Base-by-base conservation (phyloP, 2,329 filamentous ascomycete genomes). In the Verticillium longisporum region DNA sequence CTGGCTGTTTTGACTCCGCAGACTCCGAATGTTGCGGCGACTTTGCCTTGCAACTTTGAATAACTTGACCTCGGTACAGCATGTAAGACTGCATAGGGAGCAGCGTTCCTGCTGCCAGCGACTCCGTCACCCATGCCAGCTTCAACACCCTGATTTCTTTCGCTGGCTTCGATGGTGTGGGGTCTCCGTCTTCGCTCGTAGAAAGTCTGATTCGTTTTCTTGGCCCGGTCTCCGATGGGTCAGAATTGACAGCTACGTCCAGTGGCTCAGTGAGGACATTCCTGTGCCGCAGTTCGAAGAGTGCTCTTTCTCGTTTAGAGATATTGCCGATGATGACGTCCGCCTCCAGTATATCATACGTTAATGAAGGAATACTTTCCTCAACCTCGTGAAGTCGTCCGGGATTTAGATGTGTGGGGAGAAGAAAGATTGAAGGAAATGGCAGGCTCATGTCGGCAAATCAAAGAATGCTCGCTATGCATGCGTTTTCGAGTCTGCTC, bases 301-400 rank as follows among this genome's bases (percentile, higher is more conserved):
- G 80, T 1, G 91, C 91, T 18, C 94, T 83, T 67, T 86, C 83
- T 65, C 84, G 87, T 60, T 85, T 88, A 0, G 80, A 80, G 37
- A 96, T 81, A 66, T 87, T 91, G 1, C 90, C 92, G 34, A 98
- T 72, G 1, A 97, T 79, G 3, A 97, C 73, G 4, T 83, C 80
- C 1, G 92, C 92, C 72, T 94, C 89, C 14, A 80, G 78, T 59
- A 89, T 78, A 71, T 94, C 84, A 62, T 88, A 88, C 0, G 91
- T 93, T 59, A 95, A 71, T 0, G 80, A 81, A 4, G 82, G 78
- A 10, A 96, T 83, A 26, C 80, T 80, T 32, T 86, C 82, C 70
- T 92, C 88, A 14, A 91, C 71, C 36, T 80, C 73, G 57, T 87
- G 83, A 10, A 90, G 77, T 64, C 89, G 83, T 6, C 87, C 81